A percentile compares a stretch with the other conserved stretches of the same genome.
Evolutionary conservation across 192 early-diverging fungal species (phyloP).

Genomic region (Funneliformis geosporum): DNA sequence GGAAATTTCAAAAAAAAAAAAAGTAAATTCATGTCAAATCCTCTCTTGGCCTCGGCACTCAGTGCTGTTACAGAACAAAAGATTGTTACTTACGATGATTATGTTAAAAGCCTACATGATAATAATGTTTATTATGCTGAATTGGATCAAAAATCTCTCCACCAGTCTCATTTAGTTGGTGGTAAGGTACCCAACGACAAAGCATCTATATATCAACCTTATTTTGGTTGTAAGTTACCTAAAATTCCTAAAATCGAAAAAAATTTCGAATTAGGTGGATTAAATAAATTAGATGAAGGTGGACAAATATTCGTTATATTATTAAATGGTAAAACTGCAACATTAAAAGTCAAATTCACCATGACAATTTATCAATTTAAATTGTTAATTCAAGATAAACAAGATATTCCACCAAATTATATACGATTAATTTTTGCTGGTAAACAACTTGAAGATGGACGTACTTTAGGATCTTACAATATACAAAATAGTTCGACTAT

Average conservation of each 20-base stretch:
- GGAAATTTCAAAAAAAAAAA: too few relatives aligned
- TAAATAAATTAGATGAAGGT: too few relatives aligned
- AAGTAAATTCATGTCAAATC: too few relatives aligned
- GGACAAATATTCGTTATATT: slow-evolving; percentile 74
- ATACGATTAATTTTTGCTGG: slow-evolving; percentile 81
- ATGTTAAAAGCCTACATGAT: too few relatives aligned
- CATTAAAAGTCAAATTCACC: slow-evolving; percentile 79
- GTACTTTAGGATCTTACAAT: slow-evolving; percentile 74
- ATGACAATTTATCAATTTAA: slow-evolving; percentile 82
- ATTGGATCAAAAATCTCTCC: too few relatives aligned
- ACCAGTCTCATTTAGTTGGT: too few relatives aligned
- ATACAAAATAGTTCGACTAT: slow-evolving; percentile 84
- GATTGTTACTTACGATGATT: too few relatives aligned
- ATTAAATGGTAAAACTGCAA: slow-evolving; percentile 95
- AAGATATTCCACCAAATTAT: slow-evolving; percentile 84
- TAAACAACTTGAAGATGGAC: slow-evolving; percentile 81
- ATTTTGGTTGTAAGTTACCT: not conserved
- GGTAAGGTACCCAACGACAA: not conserved
- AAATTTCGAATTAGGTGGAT: too few relatives aligned
- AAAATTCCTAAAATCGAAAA: not conserved
- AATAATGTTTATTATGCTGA: too few relatives aligned
- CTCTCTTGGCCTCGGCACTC: too few relatives aligned
- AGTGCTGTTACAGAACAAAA: too few relatives aligned
- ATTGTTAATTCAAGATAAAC: slow-evolving; percentile 82
- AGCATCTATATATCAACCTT: not conserved